These are phyloP conservation scores for Thelonectria rubi DNA, from an alignment of 2,329 filamentous ascomycete species.

Conservation along the genomic window DNA sequence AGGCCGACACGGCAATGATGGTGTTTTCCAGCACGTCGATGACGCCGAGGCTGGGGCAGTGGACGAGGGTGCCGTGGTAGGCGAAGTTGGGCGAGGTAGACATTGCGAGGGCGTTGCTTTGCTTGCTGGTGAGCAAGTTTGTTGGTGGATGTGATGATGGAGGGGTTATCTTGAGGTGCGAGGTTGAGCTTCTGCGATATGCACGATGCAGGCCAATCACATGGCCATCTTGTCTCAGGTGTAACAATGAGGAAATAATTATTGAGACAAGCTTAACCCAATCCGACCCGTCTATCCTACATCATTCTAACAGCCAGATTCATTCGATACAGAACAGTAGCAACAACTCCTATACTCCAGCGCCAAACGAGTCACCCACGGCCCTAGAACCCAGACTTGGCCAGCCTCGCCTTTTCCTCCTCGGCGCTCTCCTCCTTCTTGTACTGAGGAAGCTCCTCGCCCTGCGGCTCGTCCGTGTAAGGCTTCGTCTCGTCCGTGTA, in stretches of 20 bases:
- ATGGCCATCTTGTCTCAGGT: not conserved
- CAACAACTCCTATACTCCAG: not conserved
- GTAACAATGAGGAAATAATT: not conserved
- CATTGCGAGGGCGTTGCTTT: conserved; percentile 2
- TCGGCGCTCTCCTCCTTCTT: conserved; percentile 24
- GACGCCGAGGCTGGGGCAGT: conserved; percentile 47
- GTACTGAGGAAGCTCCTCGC: conserved; percentile 37
- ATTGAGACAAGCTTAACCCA: too few species aligned
- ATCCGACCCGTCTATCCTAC: too few species aligned
- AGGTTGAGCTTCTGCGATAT: conserved; percentile 4
- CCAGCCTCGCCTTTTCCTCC: conserved; percentile 42
- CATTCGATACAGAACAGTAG: not conserved
- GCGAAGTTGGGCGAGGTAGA: conserved; percentile 21
- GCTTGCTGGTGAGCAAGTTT: not conserved
- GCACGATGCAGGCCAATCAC: conserved; percentile 3
- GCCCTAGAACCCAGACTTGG: conserved; percentile 34
- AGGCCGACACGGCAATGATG: conserved; percentile 44
- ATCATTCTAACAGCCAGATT: too few species aligned
- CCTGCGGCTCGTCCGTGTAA: conserved; percentile 19
- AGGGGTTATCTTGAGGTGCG: not conserved
- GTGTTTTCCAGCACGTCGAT: conserved; percentile 52
- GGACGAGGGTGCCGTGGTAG: conserved; percentile 55
- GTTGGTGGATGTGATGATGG: not conserved
- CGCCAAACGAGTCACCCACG: not conserved
- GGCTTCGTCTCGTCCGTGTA: conserved; percentile 29